Evolutionary conservation across 805 yeast species (phyloP).

Genomic region (Wickerhamiella galacta): DNA sequence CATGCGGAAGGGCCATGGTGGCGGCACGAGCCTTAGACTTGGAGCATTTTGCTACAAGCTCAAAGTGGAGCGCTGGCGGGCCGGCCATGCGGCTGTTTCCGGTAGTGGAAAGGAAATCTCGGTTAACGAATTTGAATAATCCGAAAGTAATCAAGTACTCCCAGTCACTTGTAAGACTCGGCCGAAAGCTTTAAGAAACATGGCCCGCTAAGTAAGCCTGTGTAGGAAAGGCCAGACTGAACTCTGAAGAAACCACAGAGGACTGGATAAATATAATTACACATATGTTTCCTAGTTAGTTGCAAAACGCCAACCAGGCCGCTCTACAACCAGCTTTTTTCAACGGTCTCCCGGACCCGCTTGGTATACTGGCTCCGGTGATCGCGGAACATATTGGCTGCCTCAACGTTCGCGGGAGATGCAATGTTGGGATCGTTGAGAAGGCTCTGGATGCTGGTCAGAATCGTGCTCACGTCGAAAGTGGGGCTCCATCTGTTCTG

Average conservation of each 20-base stretch:
- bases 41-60: slow-evolving; percentile 27
- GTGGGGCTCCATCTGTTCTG: slow-evolving; percentile 99
- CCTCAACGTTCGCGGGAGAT: slow-evolving; percentile 96
- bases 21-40: slow-evolving; percentile 29
- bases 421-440: slow-evolving; percentile 92
- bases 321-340: slow-evolving; percentile 23
- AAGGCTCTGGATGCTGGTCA: slow-evolving; percentile 74
- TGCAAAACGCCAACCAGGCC: too few species aligned
- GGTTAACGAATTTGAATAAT: too few species aligned
- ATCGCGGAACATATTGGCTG: slow-evolving; percentile 87
- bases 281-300: too few species aligned
- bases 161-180: too few species aligned
- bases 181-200: too few species aligned
- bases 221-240: too few species aligned
- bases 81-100: background rate
- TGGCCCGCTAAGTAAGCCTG: too few species aligned
- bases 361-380: slow-evolving; percentile 85
- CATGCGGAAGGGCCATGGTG: slow-evolving; percentile 27
- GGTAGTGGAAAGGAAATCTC: too few species aligned
- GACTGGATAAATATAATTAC: too few species aligned
- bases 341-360: slow-evolving; percentile 88
- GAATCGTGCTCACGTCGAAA: slow-evolving; percentile 87
- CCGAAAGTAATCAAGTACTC: too few species aligned
- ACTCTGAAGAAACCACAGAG: too few species aligned
- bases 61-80: slow-evolving; percentile 22